These are phyloP conservation scores for Lactarius quietus DNA, from an alignment of 768 basidiomycete genomes.

Conservation along the genomic window DNA sequence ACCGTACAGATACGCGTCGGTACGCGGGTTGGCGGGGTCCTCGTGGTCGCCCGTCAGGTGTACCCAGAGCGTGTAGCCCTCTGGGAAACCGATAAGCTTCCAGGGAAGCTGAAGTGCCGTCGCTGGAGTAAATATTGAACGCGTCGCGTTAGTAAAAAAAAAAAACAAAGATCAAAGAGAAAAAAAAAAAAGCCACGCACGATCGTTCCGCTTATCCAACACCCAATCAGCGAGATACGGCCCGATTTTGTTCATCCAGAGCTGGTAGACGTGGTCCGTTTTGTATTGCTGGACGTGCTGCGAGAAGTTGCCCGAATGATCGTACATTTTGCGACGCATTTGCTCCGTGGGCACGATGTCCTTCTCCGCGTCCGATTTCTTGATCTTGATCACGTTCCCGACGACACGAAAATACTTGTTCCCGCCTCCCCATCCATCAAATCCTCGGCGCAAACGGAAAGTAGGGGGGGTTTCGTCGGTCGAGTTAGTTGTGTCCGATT, in stretches of 20 bases:
- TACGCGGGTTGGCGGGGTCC: conserved; percentile 18
- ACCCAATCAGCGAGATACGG: conserved; percentile 20
- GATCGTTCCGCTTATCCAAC: not conserved
- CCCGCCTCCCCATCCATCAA: not conserved
- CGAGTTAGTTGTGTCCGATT: not conserved
- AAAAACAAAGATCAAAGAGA: not conserved
- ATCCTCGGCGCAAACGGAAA: not conserved
- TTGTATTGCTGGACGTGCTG: not conserved
- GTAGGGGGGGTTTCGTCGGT: not conserved
- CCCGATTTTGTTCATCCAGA: conserved; percentile 3
- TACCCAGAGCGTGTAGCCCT: conserved; percentile 14
- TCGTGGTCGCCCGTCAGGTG: conserved; percentile 3
- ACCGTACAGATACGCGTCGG: conserved; percentile 17
- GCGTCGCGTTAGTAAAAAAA: not conserved
- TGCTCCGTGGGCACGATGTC: not conserved
- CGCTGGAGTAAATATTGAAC: not conserved
- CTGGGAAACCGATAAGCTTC: conserved; percentile 8
- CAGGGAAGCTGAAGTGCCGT: not conserved
- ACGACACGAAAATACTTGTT: not conserved
- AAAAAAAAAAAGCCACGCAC: not conserved
- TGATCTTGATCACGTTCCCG: conserved; percentile 13
- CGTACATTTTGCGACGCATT: not conserved
- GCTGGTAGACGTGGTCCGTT: fast-evolving
- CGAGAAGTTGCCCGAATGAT: not conserved
- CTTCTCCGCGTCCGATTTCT: not conserved